These are phyloP conservation scores for Chalciporus piperatus DNA, from an alignment of 768 basidiomycete species.

Conservation along the genomic window DNA sequence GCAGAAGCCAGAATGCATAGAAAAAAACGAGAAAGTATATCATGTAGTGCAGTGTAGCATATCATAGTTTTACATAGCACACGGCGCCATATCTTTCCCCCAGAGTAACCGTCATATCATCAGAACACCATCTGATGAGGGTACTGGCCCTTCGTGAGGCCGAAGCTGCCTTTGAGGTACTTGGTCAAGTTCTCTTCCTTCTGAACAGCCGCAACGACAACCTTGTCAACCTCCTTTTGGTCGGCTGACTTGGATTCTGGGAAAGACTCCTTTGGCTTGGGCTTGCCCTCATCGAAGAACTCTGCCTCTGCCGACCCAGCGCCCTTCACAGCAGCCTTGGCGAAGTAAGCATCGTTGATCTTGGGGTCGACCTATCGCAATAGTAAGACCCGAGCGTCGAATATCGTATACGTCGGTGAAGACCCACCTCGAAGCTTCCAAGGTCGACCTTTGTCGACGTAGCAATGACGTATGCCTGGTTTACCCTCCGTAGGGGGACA, in stretches of 20 bases:
- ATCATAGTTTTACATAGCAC: constrained; percentile 26
- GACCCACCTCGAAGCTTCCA: constrained; percentile 64
- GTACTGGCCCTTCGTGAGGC: constrained; percentile 94
- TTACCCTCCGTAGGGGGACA: constrained; percentile 95
- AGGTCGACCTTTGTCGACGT: constrained; percentile 94
- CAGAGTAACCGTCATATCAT: constrained; percentile 21
- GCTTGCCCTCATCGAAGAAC: constrained; percentile 94
- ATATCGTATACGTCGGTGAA: neutral
- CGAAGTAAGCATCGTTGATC: constrained; percentile 92
- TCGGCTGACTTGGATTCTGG: constrained; percentile 84
- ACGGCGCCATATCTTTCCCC: constrained; percentile 15
- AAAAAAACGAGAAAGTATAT: constrained; percentile 13
- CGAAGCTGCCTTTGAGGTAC: constrained; percentile 91
- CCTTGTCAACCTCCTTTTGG: constrained; percentile 86
- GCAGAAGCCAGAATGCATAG: constrained; percentile 11
- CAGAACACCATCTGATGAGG: constrained; percentile 94
- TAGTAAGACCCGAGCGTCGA: constrained; percentile 1
- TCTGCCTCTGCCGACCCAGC: constrained; percentile 88
- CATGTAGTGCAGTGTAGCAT: constrained; percentile 20
- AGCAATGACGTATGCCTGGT: constrained; percentile 98
- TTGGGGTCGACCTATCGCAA: constrained; percentile 72
- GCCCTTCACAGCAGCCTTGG: constrained; percentile 70
- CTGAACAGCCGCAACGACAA: constrained; percentile 80
- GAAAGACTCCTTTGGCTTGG: constrained; percentile 83
- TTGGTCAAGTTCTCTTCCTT: constrained; percentile 88